Conservation (phyloP, 495 filamentous ascomycete genomes). For the Aspergillus baeticus region DNA sequence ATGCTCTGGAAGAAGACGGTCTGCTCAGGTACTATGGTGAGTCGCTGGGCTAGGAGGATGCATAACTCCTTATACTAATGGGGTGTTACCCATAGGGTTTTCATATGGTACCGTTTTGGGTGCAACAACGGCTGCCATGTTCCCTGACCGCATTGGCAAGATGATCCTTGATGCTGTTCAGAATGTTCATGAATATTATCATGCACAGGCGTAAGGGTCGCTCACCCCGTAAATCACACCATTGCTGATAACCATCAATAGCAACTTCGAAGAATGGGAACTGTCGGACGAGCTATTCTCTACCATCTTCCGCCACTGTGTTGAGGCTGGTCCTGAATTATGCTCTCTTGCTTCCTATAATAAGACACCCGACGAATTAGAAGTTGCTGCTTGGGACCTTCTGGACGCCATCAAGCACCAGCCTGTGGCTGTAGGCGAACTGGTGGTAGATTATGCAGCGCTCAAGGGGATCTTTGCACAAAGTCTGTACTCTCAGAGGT, state of each 20-base stretch:
- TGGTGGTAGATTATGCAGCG: neutral
- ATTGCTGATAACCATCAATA: neutral
- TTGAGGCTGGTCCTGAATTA: neutral
- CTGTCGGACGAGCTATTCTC: conserved; percentile 4
- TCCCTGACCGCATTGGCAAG: conserved; percentile 42
- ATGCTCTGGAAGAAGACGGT: conserved; percentile 32
- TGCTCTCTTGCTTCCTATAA: conserved; percentile 1
- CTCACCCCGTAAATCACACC: neutral
- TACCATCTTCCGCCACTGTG: neutral
- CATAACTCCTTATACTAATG: neutral
- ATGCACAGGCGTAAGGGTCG: conserved; percentile 5
- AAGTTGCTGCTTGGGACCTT: conserved; percentile 5
- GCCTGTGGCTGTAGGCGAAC: neutral
- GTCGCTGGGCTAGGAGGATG: neutral
- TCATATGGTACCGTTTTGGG: conserved; percentile 46
- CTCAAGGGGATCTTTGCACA: neutral
- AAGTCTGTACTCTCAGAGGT: neutral
- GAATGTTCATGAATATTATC: conserved; percentile 40
- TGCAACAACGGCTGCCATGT: conserved; percentile 41
- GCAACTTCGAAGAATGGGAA: conserved; percentile 10
- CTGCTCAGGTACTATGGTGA: conserved; percentile 47
- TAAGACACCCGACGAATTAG: conserved; percentile 3
- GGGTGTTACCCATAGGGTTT: conserved; percentile 21
- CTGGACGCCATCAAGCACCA: neutral
- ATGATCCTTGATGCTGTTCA: conserved; percentile 43